A percentile compares a stretch with the other conserved stretches of the same genome.
Evolutionary conservation across 441 rosid genomes (phyloP).

Genomic region (Jatropha podagrica): DNA sequence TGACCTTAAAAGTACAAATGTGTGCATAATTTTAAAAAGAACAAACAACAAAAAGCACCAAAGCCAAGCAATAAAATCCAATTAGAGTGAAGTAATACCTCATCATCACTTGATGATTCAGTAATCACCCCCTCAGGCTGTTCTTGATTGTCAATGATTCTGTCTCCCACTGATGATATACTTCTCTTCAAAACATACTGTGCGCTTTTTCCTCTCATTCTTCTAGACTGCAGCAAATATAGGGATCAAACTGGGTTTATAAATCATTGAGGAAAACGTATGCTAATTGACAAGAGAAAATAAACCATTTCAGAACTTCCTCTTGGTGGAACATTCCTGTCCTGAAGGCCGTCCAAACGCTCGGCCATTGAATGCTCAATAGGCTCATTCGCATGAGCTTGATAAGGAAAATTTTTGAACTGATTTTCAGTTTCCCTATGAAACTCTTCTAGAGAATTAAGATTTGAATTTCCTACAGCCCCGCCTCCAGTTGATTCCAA

Average conservation of each 20-base stretch:
- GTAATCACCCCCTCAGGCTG: constrained; percentile 47
- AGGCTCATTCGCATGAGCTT: constrained; percentile 30
- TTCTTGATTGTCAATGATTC: constrained; percentile 41
- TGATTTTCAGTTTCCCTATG: constrained; percentile 30
- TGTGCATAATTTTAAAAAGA: constrained; percentile 17
- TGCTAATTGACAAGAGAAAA: constrained; percentile 19
- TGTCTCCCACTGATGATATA: constrained; percentile 35
- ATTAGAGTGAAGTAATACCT: constrained; percentile 42
- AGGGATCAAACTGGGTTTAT: constrained; percentile 25
- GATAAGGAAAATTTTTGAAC: constrained; percentile 26
- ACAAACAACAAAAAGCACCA: background rate
- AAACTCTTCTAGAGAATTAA: constrained; percentile 32
- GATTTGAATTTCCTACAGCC: constrained; percentile 33
- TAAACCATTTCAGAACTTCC: constrained; percentile 45
- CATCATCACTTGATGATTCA: constrained; percentile 61
- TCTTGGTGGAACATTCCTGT: constrained; percentile 34
- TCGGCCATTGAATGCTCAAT: constrained; percentile 47
- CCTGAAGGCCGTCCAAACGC: constrained; percentile 52
- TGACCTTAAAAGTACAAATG: constrained; percentile 38
- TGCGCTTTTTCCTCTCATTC: constrained; percentile 35
- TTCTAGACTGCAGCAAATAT: constrained; percentile 41
- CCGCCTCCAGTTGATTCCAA: constrained; percentile 31
- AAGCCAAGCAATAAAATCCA: constrained; percentile 25
- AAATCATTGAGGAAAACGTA: constrained; percentile 10
- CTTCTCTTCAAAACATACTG: constrained; percentile 38